These are phyloP conservation scores for Boletus pseudopeckii DNA, from an alignment of 768 basidiomycete genomes.

Conservation along the genomic window DNA sequence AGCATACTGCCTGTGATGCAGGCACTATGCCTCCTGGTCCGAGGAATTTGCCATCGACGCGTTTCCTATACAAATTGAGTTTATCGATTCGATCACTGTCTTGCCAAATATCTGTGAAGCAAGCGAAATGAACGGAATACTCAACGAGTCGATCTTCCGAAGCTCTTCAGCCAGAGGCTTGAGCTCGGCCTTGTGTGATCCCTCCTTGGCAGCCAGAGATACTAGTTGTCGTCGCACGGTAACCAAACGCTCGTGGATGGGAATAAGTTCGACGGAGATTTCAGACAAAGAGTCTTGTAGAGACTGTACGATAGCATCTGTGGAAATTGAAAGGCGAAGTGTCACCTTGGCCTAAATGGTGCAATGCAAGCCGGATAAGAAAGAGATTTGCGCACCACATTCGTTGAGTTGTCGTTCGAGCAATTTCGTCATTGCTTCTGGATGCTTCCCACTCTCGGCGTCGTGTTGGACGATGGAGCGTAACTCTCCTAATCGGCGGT, in stretches of 20 bases:
- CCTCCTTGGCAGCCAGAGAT: constrained; percentile 82
- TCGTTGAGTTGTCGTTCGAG: constrained; percentile 89
- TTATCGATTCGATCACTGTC: constrained; percentile 4
- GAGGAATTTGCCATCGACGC: constrained; percentile 94
- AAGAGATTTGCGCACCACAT: constrained; percentile 62
- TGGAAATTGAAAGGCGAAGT: not conserved
- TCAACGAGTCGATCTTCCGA: constrained; percentile 93
- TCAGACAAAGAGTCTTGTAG: constrained; percentile 85
- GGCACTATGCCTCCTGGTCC: constrained; percentile 90
- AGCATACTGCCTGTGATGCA: constrained; percentile 85
- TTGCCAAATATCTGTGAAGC: constrained; percentile 17
- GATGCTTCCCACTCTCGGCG: constrained; percentile 75
- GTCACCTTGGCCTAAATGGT: not conserved
- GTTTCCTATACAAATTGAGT: constrained; percentile 52
- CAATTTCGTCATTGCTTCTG: constrained; percentile 82
- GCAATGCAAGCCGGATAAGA: not conserved
- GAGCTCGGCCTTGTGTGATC: constrained; percentile 79
- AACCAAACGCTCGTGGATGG: constrained; percentile 87
- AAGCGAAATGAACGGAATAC: constrained; percentile 40
- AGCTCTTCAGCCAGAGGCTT: constrained; percentile 91
- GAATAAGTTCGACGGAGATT: constrained; percentile 85
- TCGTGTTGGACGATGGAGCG: constrained; percentile 85
- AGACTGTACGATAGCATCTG: constrained; percentile 72
- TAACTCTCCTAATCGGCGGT: constrained; percentile 73
- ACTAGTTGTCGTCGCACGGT: constrained; percentile 86